phyloP scores from a whole-genome alignment of 768 basidiomycete species.

The Calocybe cyanea region DNA sequence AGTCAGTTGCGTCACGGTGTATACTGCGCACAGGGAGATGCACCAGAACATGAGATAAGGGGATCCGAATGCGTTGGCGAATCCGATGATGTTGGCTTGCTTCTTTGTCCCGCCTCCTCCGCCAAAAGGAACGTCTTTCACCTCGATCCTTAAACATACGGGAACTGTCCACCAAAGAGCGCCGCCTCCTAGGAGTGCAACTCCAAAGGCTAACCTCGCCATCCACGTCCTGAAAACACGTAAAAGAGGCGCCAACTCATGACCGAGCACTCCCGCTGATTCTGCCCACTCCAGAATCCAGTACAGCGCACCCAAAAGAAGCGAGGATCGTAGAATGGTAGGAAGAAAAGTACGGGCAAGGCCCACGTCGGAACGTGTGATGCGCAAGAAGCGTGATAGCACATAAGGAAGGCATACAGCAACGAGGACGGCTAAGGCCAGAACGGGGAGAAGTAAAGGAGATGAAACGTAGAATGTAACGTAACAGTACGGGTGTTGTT shows the following conservation, averaged over 20 bases:
- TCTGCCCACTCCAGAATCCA: slow-evolving; percentile 87
- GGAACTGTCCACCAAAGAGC: slow-evolving; percentile 72
- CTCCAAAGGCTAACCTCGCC: slow-evolving; percentile 52
- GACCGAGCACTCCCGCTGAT: slow-evolving; percentile 43
- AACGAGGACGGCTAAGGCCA: slow-evolving; percentile 53
- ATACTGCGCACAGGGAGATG: slow-evolving; percentile 58
- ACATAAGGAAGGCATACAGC: slow-evolving; percentile 54
- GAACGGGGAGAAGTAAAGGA: slow-evolving; percentile 55
- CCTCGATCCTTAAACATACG: slow-evolving; percentile 65
- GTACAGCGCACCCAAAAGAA: slow-evolving; percentile 57
- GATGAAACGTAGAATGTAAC: slow-evolving; percentile 88
- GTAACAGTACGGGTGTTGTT: slow-evolving; percentile 86
- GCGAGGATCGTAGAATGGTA: slow-evolving; percentile 51
- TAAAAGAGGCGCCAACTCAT: slow-evolving; percentile 38
- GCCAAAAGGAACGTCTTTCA: slow-evolving; percentile 23
- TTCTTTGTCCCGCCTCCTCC: slow-evolving; percentile 26
- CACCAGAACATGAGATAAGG: slow-evolving; percentile 83
- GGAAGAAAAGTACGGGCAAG: slow-evolving; percentile 63
- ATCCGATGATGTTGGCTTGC: slow-evolving; percentile 69
- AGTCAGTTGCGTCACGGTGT: slow-evolving; percentile 68
- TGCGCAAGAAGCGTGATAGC: slow-evolving; percentile 53
- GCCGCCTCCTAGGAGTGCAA: slow-evolving; percentile 50
- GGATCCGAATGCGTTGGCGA: slow-evolving; percentile 86
- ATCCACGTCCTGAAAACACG: slow-evolving; percentile 55
- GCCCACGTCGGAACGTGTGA: slow-evolving; percentile 73